These are phyloP conservation scores for Piedraia hortae DNA, from an alignment of 2,329 filamentous ascomycete genomes.

Conservation along the genomic window DNA sequence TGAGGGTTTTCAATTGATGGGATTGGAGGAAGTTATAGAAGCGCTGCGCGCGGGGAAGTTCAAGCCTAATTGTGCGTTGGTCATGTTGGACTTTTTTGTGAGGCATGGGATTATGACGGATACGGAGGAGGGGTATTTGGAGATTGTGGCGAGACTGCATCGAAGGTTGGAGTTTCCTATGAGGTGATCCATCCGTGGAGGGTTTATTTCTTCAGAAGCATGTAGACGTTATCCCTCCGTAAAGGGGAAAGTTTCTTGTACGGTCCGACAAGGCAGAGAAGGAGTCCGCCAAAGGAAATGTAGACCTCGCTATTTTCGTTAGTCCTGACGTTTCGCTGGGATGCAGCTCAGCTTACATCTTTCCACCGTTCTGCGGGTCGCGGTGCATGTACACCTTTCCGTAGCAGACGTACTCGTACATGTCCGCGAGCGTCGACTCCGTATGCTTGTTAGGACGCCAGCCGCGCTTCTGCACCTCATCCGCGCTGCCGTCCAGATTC, in stretches of 20 bases:
- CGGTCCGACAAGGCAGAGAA: constrained; percentile 76
- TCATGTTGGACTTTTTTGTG: constrained; percentile 73
- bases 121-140: constrained; percentile 48
- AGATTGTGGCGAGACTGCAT: constrained; percentile 51
- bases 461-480: constrained; percentile 15
- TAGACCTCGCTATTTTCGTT: constrained; percentile 81
- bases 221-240: constrained; percentile 78
- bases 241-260: constrained; percentile 86
- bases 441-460: constrained; percentile 48
- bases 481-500: constrained; percentile 51
- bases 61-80: constrained; percentile 75
- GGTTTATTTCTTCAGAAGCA: constrained; percentile 64
- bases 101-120: constrained; percentile 53
- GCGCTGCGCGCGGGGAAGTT: constrained; percentile 47
- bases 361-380: constrained; percentile 47
- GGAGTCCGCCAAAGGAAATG: constrained; percentile 71
- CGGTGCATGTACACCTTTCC: constrained; percentile 78
- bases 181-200: constrained; percentile 1
- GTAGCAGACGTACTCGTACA: constrained; percentile 69
- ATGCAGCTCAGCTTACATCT: constrained; percentile 44
- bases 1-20: constrained; percentile 53
- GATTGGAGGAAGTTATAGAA: constrained; percentile 44
- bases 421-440: constrained; percentile 37
- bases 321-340: too few relatives aligned
- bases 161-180: constrained; percentile 49